Conservation (phyloP, 805 yeast genomes). For the Kluyveromyces lactis region DNA sequence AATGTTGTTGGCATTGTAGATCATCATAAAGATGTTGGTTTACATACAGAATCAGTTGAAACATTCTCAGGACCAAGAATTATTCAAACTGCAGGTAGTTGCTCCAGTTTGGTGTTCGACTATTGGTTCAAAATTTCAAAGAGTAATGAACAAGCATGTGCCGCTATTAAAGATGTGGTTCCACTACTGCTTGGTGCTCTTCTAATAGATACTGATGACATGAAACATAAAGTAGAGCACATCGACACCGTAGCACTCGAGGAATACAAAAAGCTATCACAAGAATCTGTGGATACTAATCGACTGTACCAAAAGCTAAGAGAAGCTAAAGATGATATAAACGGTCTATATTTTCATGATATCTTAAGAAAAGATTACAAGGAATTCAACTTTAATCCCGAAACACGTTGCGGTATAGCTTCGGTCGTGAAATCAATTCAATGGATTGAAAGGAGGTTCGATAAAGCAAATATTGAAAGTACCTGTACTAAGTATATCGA, state of each 20-base stretch:
- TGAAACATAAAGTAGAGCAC: slow-evolving; percentile 53
- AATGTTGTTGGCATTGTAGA: slow-evolving; percentile 61
- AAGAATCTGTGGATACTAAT: slow-evolving; percentile 11
- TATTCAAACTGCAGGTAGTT: slow-evolving; percentile 62
- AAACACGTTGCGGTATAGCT: slow-evolving; percentile 57
- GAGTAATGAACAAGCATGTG: slow-evolving; percentile 10
- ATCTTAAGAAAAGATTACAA: slow-evolving; percentile 80
- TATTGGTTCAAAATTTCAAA: slow-evolving; percentile 38
- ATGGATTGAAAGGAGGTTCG: slow-evolving; percentile 38
- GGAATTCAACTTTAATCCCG: slow-evolving; percentile 41
- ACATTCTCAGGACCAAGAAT: slow-evolving; percentile 43
- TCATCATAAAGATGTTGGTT: slow-evolving; percentile 73
- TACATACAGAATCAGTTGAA: slow-evolving; percentile 34
- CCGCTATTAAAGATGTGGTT: slow-evolving; percentile 30
- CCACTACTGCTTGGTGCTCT: slow-evolving; percentile 57
- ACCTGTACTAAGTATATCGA: slow-evolving; percentile 19
- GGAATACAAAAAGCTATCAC: slow-evolving; percentile 27
- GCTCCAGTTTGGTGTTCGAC: slow-evolving; percentile 64
- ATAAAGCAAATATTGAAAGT: slow-evolving; percentile 15
- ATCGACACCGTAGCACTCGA: slow-evolving; percentile 44
- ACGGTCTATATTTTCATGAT: slow-evolving; percentile 51
- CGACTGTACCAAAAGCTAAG: slow-evolving; percentile 30
- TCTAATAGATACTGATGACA: slow-evolving; percentile 65
- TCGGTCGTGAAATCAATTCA: slow-evolving; percentile 58
- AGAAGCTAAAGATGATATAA: slow-evolving; percentile 52